These are phyloP conservation scores for Periconia digitata DNA, from an alignment of 2,329 filamentous ascomycete species.

Conservation along the genomic window DNA sequence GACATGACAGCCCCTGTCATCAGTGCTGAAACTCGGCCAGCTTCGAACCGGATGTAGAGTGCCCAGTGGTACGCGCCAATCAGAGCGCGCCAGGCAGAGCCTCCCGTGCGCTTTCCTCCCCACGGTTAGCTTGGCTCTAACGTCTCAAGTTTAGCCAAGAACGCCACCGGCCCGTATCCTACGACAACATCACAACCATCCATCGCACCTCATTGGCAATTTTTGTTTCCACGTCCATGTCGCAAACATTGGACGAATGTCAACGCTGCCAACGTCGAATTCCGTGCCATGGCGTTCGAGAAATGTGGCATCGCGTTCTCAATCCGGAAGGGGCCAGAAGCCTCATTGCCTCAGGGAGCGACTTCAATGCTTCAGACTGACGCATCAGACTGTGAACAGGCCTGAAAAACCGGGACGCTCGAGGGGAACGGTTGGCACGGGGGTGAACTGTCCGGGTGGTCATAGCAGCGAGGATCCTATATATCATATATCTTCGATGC, in stretches of 20 bases:
- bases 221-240: slow-evolving; percentile 13
- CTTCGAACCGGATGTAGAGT: not conserved
- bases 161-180: slow-evolving; percentile 6
- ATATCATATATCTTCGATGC: slow-evolving; percentile 3
- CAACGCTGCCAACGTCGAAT: not conserved
- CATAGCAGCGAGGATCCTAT: slow-evolving; percentile 6
- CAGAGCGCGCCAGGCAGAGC: not conserved
- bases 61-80: not conserved
- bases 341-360: slow-evolving; percentile 15
- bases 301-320: slow-evolving; percentile 13
- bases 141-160: slow-evolving; percentile 23
- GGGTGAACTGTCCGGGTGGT: not conserved
- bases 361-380: slow-evolving; percentile 1
- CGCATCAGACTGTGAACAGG: not conserved
- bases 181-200: slow-evolving; percentile 1
- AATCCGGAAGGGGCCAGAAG: slow-evolving; percentile 3
- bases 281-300: slow-evolving; percentile 15
- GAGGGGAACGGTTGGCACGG: not conserved
- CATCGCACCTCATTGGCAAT: not conserved
- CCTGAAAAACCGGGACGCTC: not conserved
- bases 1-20: not conserved
- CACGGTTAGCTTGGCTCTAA: slow-evolving; percentile 21
- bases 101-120: slow-evolving; percentile 8
- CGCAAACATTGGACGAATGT: slow-evolving; percentile 8
- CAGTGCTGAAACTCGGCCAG: not conserved